Evolutionary conservation across 805 yeast genomes (phyloP), one percentile per base, ranked within the genome.

Genomic region (Candida boidinii): DNA sequence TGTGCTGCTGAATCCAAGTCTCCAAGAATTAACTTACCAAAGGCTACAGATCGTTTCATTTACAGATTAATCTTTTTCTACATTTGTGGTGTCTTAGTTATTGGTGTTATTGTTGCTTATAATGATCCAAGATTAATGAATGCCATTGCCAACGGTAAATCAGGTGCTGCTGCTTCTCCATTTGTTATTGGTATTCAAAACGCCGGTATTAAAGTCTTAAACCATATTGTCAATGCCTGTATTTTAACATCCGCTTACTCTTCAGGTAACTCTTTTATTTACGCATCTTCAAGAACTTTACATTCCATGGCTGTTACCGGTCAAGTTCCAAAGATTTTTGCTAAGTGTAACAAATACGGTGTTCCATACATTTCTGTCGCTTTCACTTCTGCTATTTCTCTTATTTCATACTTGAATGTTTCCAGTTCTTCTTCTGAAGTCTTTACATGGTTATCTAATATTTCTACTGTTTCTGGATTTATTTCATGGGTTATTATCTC

Each of bases 171-270:
- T 18, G 70, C 74, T 10, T 70, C 76, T 19, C 87, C 94, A 1
- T 81, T 75, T 46, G 88, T 80, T 30, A 72, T 83, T 44, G 88
- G 84, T 5, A 82, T 83, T 80, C 52, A 56, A 29, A 69, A 66
- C 34, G 56, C 80, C 41, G 68, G 73, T 2, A 79, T 83, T 35
- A 69, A 60, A 26, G 73, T 68, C 0, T 62, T 82, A 28, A 86
- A 87, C 22, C 72, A 77, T 46, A 62, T 83, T 34, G 80, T 84
- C 38, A 84, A 84, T 51, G 87, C 76, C 2, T 72, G 79, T 21
- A 63, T 84, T 26, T 62, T 84, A 35, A 63, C 82, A 7, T 68
- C 86, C 5, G 83, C 85, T 1, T 76, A 56, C 21, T 38, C 85
- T 9, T 86, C 86, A 30, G 79, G 81, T 11, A 80, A 79, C 56